A percentile compares a stretch with the other conserved stretches of the same genome.
Conservation (phyloP, 2,329 filamentous ascomycete genomes). For the Lasiodiplodia sp. region DNA sequence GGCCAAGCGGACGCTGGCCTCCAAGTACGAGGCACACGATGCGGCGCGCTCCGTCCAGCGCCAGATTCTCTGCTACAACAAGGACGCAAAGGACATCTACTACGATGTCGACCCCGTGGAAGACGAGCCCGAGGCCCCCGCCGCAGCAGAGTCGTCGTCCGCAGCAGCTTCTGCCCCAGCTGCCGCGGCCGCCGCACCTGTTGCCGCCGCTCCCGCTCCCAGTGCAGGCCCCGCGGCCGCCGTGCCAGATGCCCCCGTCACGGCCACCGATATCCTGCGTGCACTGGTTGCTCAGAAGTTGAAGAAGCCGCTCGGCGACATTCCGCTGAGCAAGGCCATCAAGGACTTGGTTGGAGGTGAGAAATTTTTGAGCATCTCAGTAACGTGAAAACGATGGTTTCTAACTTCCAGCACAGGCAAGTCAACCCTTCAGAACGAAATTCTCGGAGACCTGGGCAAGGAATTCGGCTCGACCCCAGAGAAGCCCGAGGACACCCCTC, state of each 20-base stretch:
- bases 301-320: slow-evolving; percentile 89
- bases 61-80: slow-evolving; percentile 99
- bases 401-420: slow-evolving; percentile 69
- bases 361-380: slow-evolving; percentile 43
- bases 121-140: slow-evolving; percentile 74
- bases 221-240: slow-evolving; percentile 86
- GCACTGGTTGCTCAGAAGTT: slow-evolving; percentile 94
- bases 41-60: slow-evolving; percentile 94
- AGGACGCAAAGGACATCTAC: slow-evolving; percentile 99
- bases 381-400: neutral
- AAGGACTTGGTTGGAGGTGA: slow-evolving; percentile 97
- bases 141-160: slow-evolving; percentile 54
- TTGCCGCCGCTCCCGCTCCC: slow-evolving; percentile 65
- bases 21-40: slow-evolving; percentile 98
- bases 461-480: slow-evolving; percentile 98
- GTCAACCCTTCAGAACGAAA: slow-evolving; percentile 98
- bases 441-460: slow-evolving; percentile 95
- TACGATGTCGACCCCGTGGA: slow-evolving; percentile 96
- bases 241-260: slow-evolving; percentile 85
- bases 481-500: slow-evolving; percentile 95
- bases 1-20: slow-evolving; percentile 93
- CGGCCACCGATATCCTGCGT: slow-evolving; percentile 88
- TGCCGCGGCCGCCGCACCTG: slow-evolving; percentile 61
- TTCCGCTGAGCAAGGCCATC: slow-evolving; percentile 94
- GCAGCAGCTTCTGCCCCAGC: slow-evolving; percentile 57